Base-by-base conservation (phyloP, 805 yeast genomes). In the Ogataea saltuana region DNA sequence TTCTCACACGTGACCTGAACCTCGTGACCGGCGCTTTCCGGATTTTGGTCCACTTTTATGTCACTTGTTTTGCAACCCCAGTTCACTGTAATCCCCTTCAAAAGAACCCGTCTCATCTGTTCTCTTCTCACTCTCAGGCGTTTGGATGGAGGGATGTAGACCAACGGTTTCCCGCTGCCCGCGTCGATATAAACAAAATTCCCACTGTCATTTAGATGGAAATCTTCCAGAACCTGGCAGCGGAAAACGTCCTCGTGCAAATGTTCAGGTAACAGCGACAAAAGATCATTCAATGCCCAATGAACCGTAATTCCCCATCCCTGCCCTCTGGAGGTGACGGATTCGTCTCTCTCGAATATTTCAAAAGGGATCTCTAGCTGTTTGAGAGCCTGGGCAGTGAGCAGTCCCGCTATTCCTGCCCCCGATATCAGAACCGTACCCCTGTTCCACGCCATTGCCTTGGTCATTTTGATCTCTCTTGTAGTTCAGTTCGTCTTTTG, bases 281-380 rank as follows among this genome's bases (percentile, higher is more conserved):
- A 41, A 27, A 61, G 52, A 27, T 57, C 51, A 18, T 51, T 42
- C 25, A 62, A 39, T 2, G 65, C 65, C 61, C 63, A 61, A 39
- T 62, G 65, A 27, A 61, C 32, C 4, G 67, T 61, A 12, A 62
- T 61, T 16, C 65, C 66, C 66, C 66, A 61, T 4, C 66, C 66
- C 31, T 60, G 59, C 28, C 60, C 65, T 38, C 66, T 36, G 16
- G 53, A 49, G 6, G 39, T 30, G 9, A 51, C 60, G 2, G 51
- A 45, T 13, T 46, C 53, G 39, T 61, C 65, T 44, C 64, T 42
- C 44, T 61, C 66, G 31, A 60, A 55, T n/a, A 60, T 54, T 8
- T 44, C 49, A 28, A 40, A 61, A 6, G 58, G 61, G 23, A 60
- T 53, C 3, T 39, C 36, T 17, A 58, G 50, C 13, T 46, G 45